Evolutionary conservation across 2,329 filamentous ascomycete genomes (phyloP), one percentile per base, ranked within the genome.

Genomic region (Cladobotryum mycophilum): DNA sequence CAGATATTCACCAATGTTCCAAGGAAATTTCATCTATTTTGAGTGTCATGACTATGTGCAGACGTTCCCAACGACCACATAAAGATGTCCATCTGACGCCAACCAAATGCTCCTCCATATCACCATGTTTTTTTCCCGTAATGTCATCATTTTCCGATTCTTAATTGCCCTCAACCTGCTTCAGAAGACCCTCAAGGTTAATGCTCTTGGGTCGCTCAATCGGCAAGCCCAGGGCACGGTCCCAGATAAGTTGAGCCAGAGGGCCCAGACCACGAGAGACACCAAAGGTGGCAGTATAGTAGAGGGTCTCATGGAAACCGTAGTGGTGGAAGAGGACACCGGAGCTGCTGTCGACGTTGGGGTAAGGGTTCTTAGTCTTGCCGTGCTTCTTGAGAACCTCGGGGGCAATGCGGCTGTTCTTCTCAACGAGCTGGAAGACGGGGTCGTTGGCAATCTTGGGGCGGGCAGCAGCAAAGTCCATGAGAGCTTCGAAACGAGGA

Each of bases 191-290:
- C 68, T 88, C 79, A 50, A 99, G 76, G 72, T 96, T 93, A 67
- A 97, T 95, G 71, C 89, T 95, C 87, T 99, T 99, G 45, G 93
- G 93, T 55, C 92, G 80, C 82, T 99, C 93, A 64, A 99, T 99
- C 11, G 93, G 93, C 66, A 97, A 76, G 48, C 93, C 93, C 56
- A 99, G 73, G 14, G 91, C 91, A 45, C 93, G 82, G 69, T 97
- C 92, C 93, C 93, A 97, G 67, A 99, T 86, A 57, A 99, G 78
- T 71, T 99, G 93, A 41, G 90, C 90, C 45, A 99, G 78, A 18
- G 93, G 93, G 7, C 93, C 93, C 14, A 99, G 76, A 48, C 83
- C 83, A 59, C 83, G 74, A 53, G 80, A 84, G 12, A 86, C 83
- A 55, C 83, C 84, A 56, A 86, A 86, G 0, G 83, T 86, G 52